Percentiles rank a stretch among this genome's conserved stretches.
These are phyloP conservation scores for Fusarium keratoplasticum DNA, from an alignment of 2,329 filamentous ascomycete genomes.

Conservation along the genomic window DNA sequence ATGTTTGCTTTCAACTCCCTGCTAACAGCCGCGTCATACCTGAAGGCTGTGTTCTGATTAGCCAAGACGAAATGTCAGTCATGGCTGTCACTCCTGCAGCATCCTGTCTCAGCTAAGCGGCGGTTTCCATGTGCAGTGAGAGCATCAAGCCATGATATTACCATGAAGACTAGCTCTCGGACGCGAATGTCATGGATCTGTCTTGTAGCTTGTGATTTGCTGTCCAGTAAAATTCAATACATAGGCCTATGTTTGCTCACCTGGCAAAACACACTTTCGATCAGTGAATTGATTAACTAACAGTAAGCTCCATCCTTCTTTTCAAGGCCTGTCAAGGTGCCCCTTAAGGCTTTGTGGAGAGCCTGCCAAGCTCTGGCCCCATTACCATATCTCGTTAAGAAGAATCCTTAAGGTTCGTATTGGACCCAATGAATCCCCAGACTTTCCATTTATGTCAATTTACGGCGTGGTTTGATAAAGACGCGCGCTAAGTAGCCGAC, in stretches of 20 bases:
- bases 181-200: background rate
- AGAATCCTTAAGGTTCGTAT: background rate
- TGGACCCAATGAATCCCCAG: background rate
- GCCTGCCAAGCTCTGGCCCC: background rate
- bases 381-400: background rate
- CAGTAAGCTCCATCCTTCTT: background rate
- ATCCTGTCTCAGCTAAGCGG: constrained; percentile 4
- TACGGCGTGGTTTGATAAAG: background rate
- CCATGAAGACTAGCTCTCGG: background rate
- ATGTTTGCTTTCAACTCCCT: background rate
- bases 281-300: background rate
- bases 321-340: background rate
- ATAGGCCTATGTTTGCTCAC: background rate
- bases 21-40: background rate
- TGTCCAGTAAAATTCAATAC: background rate
- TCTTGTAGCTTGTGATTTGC: background rate
- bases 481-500: background rate
- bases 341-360: background rate
- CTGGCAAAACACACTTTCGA: background rate
- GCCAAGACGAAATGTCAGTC: background rate
- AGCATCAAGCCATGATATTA: background rate
- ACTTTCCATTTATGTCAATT: background rate
- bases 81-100: background rate
- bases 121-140: background rate
- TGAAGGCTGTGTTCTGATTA: background rate